Conservation (phyloP, 345 rosid genomes). For the Eucalyptus paniculata region DNA sequence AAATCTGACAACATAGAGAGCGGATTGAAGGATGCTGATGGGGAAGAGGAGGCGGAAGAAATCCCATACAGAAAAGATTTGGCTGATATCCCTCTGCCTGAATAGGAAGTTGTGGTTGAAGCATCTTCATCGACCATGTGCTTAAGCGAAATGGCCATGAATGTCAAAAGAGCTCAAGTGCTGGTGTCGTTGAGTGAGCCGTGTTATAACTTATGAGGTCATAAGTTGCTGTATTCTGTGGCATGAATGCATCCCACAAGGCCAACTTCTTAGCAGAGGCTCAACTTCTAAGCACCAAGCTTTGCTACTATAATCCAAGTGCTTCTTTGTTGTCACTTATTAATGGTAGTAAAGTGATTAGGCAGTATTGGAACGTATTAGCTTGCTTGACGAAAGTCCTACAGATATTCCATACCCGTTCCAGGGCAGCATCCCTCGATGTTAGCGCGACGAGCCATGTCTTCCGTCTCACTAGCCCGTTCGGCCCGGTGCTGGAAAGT, state of each 20-base stretch:
- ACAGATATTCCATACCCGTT: not conserved
- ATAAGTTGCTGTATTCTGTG: not conserved
- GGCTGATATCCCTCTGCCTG: conserved; percentile 18
- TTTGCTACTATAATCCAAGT: not conserved
- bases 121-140: not conserved
- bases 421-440: not conserved
- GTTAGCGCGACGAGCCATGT: not conserved
- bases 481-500: not conserved
- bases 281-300: too few species aligned
- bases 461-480: not conserved
- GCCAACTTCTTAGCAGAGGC: not conserved
- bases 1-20: conserved; percentile 3
- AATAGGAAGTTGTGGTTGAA: not conserved
- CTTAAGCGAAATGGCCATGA: conserved; percentile 20
- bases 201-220: not conserved
- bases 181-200: not conserved
- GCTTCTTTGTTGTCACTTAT: not conserved
- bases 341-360: not conserved
- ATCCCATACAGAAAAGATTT: conserved; percentile 39
- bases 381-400: not conserved
- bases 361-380: not conserved
- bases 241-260: not conserved
- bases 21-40: not conserved
- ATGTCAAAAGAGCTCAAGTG: not conserved
- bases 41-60: not conserved